A percentile compares a stretch with the other conserved stretches of the same genome.
phyloP scores from a whole-genome alignment of 108 stramenopile genomes.

The Fistulifera solaris region DNA sequence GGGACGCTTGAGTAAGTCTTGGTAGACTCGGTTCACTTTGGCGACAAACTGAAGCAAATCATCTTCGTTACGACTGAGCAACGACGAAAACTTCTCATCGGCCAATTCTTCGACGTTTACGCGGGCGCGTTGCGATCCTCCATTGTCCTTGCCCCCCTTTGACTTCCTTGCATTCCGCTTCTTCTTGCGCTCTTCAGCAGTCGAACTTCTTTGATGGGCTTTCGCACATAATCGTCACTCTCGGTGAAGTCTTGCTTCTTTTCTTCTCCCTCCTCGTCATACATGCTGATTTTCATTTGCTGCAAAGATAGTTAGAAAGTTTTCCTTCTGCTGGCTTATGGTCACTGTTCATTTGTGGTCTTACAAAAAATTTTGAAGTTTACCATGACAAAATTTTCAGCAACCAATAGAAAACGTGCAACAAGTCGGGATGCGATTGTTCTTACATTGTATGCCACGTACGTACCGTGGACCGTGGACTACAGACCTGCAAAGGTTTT shows the following conservation, averaged over 20 bases:
- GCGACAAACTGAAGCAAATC: slow-evolving; percentile 49
- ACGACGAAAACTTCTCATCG: slow-evolving; percentile 35
- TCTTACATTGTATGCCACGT: no score
- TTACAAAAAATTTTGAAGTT: background rate
- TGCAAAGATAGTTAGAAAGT: background rate
- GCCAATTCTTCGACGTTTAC: background rate
- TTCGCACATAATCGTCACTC: no score
- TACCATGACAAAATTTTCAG: background rate
- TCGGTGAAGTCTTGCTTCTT: no score
- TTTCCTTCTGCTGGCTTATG: background rate
- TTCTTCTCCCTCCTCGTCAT: no score
- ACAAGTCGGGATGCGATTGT: no score
- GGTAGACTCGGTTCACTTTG: slow-evolving; percentile 61
- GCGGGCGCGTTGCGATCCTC: background rate
- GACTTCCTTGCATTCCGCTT: background rate
- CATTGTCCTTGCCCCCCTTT: background rate
- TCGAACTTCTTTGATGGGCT: background rate
- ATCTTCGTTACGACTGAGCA: slow-evolving; percentile 51
- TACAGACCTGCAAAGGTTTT: no score
- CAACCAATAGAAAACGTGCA: background rate
- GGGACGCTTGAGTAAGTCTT: slow-evolving; percentile 39
- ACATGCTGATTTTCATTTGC: no score
- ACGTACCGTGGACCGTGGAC: no score
- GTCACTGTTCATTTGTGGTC: background rate
- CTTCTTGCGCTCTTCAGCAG: slow-evolving; percentile 6